These are phyloP conservation scores for Jamesozyma rosinii DNA, from an alignment of 805 yeast species.

Conservation along the genomic window DNA sequence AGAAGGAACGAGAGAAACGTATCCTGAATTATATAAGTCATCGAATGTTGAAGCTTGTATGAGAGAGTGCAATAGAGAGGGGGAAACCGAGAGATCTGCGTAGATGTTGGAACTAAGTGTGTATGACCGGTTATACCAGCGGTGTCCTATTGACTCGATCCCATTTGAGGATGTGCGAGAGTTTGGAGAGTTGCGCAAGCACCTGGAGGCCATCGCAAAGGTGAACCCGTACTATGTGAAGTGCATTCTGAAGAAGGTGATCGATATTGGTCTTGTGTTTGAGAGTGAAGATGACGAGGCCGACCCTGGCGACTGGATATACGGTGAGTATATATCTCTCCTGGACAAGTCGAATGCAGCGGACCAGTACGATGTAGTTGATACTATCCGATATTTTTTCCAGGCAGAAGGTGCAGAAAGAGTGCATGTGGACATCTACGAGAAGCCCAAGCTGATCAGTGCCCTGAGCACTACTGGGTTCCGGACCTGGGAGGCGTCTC, in stretches of 20 bases:
- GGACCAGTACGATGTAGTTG: conserved; percentile 23
- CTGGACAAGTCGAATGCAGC: conserved; percentile 11
- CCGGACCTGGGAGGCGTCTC: conserved; percentile 90
- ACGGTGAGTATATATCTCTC: conserved; percentile 27
- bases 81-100: no score
- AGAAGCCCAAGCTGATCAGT: conserved; percentile 55
- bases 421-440: conserved; percentile 35
- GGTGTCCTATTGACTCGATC: neutral
- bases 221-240: conserved; percentile 47
- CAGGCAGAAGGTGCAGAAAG: neutral
- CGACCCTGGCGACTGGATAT: neutral
- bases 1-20: no score
- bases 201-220: neutral
- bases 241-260: conserved; percentile 36
- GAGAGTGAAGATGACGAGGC: conserved; percentile 14
- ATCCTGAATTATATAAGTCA: no score
- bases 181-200: neutral
- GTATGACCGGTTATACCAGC: neutral
- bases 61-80: no score
- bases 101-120: neutral
- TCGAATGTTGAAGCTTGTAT: no score
- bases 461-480: conserved; percentile 81
- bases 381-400: conserved; percentile 29
- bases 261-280: conserved; percentile 16
- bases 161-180: neutral